phyloP scores from a whole-genome alignment of 2,329 filamentous ascomycete species.

The Epichloe glyceriae region DNA sequence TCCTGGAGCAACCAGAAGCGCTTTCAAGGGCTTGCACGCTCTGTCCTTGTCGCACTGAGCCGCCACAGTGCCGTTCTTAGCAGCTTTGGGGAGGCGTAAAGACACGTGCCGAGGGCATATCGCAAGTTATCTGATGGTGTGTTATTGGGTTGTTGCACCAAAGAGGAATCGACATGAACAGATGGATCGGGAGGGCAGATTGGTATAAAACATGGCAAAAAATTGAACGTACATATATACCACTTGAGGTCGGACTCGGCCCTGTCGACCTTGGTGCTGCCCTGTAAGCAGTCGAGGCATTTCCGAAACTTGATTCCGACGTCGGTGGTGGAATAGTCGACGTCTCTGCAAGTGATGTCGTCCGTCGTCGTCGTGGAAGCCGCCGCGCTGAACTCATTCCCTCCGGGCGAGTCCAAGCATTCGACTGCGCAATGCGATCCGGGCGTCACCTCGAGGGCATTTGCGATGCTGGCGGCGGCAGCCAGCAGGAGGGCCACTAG shows the following conservation, averaged over 20 bases:
- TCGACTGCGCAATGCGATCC: slow-evolving; percentile 35
- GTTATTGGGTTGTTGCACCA: neutral
- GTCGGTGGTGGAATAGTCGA: slow-evolving; percentile 23
- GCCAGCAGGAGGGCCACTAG: slow-evolving; percentile 8
- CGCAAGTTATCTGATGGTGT: slow-evolving; percentile 32
- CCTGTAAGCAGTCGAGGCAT: slow-evolving; percentile 33
- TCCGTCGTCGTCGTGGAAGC: slow-evolving; percentile 28
- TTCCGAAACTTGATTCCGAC: slow-evolving; percentile 32
- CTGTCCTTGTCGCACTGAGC: slow-evolving; percentile 30
- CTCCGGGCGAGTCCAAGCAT: slow-evolving; percentile 28
- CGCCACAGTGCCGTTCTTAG: slow-evolving; percentile 16
- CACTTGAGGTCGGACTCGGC: slow-evolving; percentile 29
- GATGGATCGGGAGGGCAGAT: too few relatives aligned
- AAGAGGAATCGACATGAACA: neutral
- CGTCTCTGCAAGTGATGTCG: slow-evolving; percentile 35
- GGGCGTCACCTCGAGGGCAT: slow-evolving; percentile 33
- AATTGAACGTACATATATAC: slow-evolving; percentile 31
- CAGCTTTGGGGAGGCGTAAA: slow-evolving; percentile 25
- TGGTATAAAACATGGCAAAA: too few relatives aligned
- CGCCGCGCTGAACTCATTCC: slow-evolving; percentile 19
- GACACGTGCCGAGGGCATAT: slow-evolving; percentile 33
- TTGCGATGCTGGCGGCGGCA: slow-evolving; percentile 7
- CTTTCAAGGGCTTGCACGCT: slow-evolving; percentile 28
- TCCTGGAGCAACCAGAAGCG: slow-evolving; percentile 22
- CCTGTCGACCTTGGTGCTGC: slow-evolving; percentile 27